phyloP scores from a whole-genome alignment of 306 rosid genomes.

The Echinosophora koreensis region DNA sequence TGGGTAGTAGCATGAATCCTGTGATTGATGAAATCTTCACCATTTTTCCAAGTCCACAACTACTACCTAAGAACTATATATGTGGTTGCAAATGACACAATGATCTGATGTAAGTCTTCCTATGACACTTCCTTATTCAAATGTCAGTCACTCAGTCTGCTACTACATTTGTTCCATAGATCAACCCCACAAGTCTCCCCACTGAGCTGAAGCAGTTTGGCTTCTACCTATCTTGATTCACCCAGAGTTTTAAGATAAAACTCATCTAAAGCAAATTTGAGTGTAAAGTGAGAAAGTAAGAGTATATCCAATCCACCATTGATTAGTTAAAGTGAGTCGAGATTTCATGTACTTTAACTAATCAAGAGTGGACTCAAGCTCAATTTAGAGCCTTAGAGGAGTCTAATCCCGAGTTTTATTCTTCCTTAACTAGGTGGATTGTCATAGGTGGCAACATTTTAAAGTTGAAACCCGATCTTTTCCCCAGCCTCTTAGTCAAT shows the following conservation, averaged over 20 bases:
- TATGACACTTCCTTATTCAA: conserved; percentile 71
- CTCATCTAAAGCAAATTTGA: no score
- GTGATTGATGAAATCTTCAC: conserved; percentile 35
- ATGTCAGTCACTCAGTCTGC: conserved; percentile 47
- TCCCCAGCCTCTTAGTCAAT: conserved; percentile 53
- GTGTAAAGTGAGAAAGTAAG: no score
- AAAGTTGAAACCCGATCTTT: conserved; percentile 49
- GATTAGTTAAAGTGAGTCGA: no score
- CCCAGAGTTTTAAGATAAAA: no score
- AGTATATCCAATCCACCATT: no score
- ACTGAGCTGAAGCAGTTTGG: conserved; percentile 58
- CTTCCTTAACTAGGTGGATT: no score
- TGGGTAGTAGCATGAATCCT: no score
- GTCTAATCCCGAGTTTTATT: no score
- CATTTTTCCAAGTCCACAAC: neutral
- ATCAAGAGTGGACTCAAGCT: no score
- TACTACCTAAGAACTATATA: conserved; percentile 35
- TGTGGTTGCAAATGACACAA: no score
- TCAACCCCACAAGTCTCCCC: conserved; percentile 65
- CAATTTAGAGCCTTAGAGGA: no score
- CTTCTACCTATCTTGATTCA: conserved; percentile 60
- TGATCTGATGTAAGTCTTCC: conserved; percentile 54
- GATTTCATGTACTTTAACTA: no score
- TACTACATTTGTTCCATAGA: conserved; percentile 76
- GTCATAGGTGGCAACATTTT: conserved; percentile 56